phyloP scores from a whole-genome alignment of 2,329 filamentous ascomycete species.

The Calonectria leucothoes region DNA sequence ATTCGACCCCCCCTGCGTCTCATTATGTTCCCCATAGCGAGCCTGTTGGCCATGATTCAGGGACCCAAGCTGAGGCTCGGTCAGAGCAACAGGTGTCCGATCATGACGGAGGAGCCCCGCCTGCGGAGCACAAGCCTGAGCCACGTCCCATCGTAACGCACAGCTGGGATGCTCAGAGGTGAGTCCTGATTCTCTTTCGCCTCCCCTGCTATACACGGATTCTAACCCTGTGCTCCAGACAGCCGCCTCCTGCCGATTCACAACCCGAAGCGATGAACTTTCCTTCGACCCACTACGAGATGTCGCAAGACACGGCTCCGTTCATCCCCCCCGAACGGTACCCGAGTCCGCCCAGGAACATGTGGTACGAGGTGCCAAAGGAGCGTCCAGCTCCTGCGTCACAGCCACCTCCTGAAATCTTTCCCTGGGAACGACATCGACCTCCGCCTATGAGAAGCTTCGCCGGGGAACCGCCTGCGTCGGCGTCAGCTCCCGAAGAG shows the following conservation, averaged over 20 bases:
- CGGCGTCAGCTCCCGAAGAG: slow-evolving; percentile 38
- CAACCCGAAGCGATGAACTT: slow-evolving; percentile 89
- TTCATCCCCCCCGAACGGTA: slow-evolving; percentile 84
- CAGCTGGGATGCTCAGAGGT: slow-evolving; percentile 68
- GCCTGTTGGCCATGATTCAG: slow-evolving; percentile 54
- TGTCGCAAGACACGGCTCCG: slow-evolving; percentile 80
- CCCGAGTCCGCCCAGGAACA: slow-evolving; percentile 84
- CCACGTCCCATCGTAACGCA: slow-evolving; percentile 43
- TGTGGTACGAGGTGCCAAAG: slow-evolving; percentile 88
- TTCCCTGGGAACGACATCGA: slow-evolving; percentile 87
- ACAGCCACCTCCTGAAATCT: slow-evolving; percentile 75
- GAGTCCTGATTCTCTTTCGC: slow-evolving; percentile 32
- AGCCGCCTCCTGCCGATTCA: slow-evolving; percentile 73
- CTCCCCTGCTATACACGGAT: neutral
- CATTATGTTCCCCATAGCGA: slow-evolving; percentile 43
- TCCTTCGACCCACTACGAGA: slow-evolving; percentile 81
- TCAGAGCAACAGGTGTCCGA: slow-evolving; percentile 48
- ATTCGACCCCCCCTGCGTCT: slow-evolving; percentile 31
- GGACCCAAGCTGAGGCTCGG: slow-evolving; percentile 61
- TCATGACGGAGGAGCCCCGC: slow-evolving; percentile 27
- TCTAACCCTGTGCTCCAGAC: slow-evolving; percentile 55
- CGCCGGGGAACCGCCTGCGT: slow-evolving; percentile 31
- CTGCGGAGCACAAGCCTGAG: slow-evolving; percentile 37
- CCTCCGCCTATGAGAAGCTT: slow-evolving; percentile 75
- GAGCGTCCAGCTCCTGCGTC: slow-evolving; percentile 65